Evolutionary conservation across 805 yeast genomes (phyloP).

Genomic region (Zygoascus biomembranicola): DNA sequence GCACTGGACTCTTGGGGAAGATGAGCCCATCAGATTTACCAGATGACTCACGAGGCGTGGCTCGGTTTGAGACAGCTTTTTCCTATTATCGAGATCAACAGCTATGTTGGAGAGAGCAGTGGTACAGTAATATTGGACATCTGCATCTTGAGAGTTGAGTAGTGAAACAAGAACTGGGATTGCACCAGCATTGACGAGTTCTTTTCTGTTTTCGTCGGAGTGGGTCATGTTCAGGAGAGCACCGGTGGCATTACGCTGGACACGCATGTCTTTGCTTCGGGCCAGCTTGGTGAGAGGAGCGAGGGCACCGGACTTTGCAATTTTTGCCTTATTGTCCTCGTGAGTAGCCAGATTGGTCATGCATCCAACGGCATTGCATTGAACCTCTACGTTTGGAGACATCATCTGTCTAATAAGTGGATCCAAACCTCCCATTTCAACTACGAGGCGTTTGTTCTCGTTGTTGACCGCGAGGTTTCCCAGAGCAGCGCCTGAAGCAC

Average conservation of each 20-base stretch:
- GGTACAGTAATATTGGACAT: conserved; percentile 96
- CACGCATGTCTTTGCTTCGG: conserved; percentile 87
- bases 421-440: conserved; percentile 96
- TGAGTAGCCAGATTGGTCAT: conserved; percentile 96
- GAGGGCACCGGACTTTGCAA: conserved; percentile 93
- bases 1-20: conserved; percentile 92
- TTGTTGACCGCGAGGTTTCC: conserved; percentile 98
- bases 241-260: conserved; percentile 97
- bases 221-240: conserved; percentile 98
- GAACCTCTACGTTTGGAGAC: conserved; percentile 94
- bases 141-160: conserved; percentile 81
- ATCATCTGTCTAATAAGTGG: conserved; percentile 97
- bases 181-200: conserved; percentile 95
- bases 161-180: conserved; percentile 91
- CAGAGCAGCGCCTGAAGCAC: conserved; percentile 97
- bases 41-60: conserved; percentile 84
- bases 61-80: conserved; percentile 81
- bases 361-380: conserved; percentile 98
- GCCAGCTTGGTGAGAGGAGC: conserved; percentile 92
- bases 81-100: conserved; percentile 87
- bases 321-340: conserved; percentile 92
- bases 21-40: conserved; percentile 86
- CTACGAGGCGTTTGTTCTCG: conserved; percentile 86
- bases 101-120: conserved; percentile 96
- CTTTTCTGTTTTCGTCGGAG: conserved; percentile 91